phyloP scores from a whole-genome alignment of 2,329 filamentous ascomycete species.

The Trichoderma gracile region DNA sequence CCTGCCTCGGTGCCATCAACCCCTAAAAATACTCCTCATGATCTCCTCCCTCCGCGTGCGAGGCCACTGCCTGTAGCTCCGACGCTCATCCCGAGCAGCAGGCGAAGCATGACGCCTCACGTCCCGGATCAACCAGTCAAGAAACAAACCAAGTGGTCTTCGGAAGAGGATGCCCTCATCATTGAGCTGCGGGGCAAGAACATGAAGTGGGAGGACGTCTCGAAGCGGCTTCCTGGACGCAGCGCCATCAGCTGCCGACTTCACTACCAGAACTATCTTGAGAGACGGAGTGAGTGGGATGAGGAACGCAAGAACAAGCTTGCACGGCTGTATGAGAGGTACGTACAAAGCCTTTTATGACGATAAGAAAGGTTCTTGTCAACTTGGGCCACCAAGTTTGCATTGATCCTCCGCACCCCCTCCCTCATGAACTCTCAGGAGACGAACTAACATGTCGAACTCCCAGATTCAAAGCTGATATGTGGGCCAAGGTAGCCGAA shows the following conservation, averaged over 20 bases:
- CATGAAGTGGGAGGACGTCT: slow-evolving; percentile 99
- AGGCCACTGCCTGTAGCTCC: slow-evolving; percentile 36
- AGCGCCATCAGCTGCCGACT: slow-evolving; percentile 93
- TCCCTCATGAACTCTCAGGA: background rate
- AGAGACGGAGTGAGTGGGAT: slow-evolving; percentile 91
- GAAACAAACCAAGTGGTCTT: slow-evolving; percentile 96
- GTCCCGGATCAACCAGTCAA: slow-evolving; percentile 71
- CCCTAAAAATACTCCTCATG: slow-evolving; percentile 25
- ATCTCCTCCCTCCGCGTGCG: slow-evolving; percentile 34
- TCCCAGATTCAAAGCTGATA: slow-evolving; percentile 88
- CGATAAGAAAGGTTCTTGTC: background rate
- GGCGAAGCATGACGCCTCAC: slow-evolving; percentile 47
- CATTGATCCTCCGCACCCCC: background rate
- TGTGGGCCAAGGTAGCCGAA: slow-evolving; percentile 95
- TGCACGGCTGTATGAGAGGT: slow-evolving; percentile 93
- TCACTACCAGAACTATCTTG: slow-evolving; percentile 96
- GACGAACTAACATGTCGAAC: background rate
- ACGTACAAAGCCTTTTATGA: slow-evolving; percentile 36
- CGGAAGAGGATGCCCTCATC: slow-evolving; percentile 89
- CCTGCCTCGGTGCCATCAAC: slow-evolving; percentile 32
- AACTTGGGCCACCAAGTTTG: background rate
- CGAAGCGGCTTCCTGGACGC: slow-evolving; percentile 82
- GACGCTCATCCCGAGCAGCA: slow-evolving; percentile 36
- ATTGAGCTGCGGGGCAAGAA: slow-evolving; percentile 86
- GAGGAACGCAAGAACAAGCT: slow-evolving; percentile 98